phyloP scores from a whole-genome alignment of 2,329 filamentous ascomycete species.

The Zymoseptoria pseudotritici region DNA sequence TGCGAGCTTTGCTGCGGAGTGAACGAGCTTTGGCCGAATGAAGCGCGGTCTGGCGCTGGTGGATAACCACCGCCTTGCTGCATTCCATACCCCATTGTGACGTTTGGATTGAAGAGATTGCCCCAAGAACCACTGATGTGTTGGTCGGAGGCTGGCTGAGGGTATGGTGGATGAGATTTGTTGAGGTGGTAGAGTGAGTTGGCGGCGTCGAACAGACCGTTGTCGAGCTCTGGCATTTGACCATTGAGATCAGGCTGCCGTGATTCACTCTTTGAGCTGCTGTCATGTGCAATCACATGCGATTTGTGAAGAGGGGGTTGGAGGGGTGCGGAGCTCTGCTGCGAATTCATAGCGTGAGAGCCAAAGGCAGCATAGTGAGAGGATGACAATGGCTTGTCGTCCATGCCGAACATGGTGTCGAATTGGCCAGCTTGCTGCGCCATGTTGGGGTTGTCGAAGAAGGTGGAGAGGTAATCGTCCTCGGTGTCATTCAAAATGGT shows the following conservation, averaged over 20 bases:
- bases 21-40: neutral
- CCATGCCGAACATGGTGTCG: conserved; percentile 1
- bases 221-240: neutral
- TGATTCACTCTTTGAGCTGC: neutral
- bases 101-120: neutral
- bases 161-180: neutral
- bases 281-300: neutral
- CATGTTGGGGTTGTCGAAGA: conserved; percentile 6
- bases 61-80: neutral
- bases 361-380: neutral
- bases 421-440: neutral
- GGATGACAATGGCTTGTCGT: neutral
- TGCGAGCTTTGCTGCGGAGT: neutral
- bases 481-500: conserved; percentile 3
- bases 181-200: neutral
- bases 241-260: neutral
- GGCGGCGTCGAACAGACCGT: neutral
- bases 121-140: neutral
- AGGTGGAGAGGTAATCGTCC: conserved; percentile 3
- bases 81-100: neutral
- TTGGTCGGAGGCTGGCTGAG: neutral
- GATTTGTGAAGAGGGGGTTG: neutral
- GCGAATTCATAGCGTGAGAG: neutral
- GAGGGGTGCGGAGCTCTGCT: neutral
- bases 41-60: neutral